A percentile compares a stretch with the other conserved stretches of the same genome.
phyloP scores from a whole-genome alignment of 495 filamentous ascomycete species.

The Daldinia decipiens region DNA sequence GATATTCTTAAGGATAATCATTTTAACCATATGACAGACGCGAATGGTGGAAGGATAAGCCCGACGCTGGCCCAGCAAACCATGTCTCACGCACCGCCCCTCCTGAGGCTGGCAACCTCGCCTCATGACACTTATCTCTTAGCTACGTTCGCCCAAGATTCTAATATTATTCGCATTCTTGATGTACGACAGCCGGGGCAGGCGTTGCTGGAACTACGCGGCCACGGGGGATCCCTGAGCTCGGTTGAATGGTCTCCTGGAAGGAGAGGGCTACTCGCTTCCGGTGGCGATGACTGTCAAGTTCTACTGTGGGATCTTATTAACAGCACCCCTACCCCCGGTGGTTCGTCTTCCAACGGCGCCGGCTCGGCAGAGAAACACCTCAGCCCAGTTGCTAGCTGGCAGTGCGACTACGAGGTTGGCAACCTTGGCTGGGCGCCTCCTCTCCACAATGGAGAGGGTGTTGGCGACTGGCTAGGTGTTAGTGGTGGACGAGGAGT shows the following conservation, averaged over 20 bases:
- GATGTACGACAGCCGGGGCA: conserved; percentile 97
- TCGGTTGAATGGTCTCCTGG: conserved; percentile 95
- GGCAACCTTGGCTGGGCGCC: conserved; percentile 96
- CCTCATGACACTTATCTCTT: conserved; percentile 96
- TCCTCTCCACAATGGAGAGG: conserved; percentile 73
- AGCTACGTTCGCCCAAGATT: conserved; percentile 95
- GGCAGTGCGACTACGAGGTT: conserved; percentile 97
- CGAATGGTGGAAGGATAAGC: conserved; percentile 64
- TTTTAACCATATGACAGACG: conserved; percentile 50
- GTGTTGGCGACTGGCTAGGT: conserved; percentile 87
- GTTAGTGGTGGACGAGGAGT: conserved; percentile 91
- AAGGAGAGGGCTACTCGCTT: conserved; percentile 86
- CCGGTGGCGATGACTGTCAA: conserved; percentile 88
- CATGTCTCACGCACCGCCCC: conserved; percentile 80
- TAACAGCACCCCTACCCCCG: conserved; percentile 67
- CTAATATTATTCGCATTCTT: conserved; percentile 90
- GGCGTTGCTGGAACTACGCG: conserved; percentile 91
- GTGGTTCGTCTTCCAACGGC: conserved; percentile 58
- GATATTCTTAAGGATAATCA: not conserved
- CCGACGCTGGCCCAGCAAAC: conserved; percentile 76
- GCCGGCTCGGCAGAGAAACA: conserved; percentile 63
- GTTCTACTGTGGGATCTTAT: conserved; percentile 95
- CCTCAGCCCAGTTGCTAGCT: conserved; percentile 79
- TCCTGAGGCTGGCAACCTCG: conserved; percentile 90
- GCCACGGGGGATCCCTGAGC: conserved; percentile 87